These are phyloP conservation scores for Colletotrichum neosansevieriae DNA, from an alignment of 2,329 filamentous ascomycete genomes.

Conservation along the genomic window DNA sequence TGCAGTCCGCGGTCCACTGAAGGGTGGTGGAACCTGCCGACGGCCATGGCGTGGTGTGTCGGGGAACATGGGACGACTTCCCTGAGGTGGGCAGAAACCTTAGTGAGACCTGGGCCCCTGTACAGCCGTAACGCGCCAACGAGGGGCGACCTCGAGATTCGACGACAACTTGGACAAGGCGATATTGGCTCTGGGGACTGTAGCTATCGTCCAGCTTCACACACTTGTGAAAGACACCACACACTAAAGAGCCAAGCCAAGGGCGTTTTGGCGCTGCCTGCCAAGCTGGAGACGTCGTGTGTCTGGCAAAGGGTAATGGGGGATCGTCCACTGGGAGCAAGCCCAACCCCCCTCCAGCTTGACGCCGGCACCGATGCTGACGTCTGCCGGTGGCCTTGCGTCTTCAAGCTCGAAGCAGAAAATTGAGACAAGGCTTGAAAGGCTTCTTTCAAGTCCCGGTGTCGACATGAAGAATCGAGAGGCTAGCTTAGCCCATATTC, in stretches of 20 bases:
- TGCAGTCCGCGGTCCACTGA: not conserved
- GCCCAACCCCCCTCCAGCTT: not conserved
- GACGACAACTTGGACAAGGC: slow-evolving; percentile 2
- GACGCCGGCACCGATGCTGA: slow-evolving; percentile 17
- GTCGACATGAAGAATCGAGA: not conserved
- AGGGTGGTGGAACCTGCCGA: slow-evolving; percentile 23
- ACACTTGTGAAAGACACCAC: not conserved
- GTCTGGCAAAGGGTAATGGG: not conserved
- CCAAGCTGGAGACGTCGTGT: slow-evolving; percentile 36
- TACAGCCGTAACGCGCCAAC: not conserved
- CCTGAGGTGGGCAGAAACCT: slow-evolving; percentile 13
- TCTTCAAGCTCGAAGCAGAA: not conserved
- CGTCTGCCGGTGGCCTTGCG: slow-evolving; percentile 8
- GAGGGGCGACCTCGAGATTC: not conserved
- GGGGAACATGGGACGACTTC: slow-evolving; percentile 36
- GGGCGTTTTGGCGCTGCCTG: slow-evolving; percentile 28
- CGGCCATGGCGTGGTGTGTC: slow-evolving; percentile 29
- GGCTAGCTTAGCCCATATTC: not conserved
- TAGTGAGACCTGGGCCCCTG: slow-evolving; percentile 15
- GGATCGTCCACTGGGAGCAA: slow-evolving; percentile 18
- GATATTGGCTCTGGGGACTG: not conserved
- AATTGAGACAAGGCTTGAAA: slow-evolving; percentile 27
- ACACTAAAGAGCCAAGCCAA: slow-evolving; percentile 20
- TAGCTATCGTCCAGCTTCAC: not conserved
- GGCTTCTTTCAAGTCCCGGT: slow-evolving; percentile 8